Evolutionary conservation across 1,284 basidiomycete species (phyloP), one percentile per base, ranked within the genome.

Genomic region (Schizophyllum amplum): DNA sequence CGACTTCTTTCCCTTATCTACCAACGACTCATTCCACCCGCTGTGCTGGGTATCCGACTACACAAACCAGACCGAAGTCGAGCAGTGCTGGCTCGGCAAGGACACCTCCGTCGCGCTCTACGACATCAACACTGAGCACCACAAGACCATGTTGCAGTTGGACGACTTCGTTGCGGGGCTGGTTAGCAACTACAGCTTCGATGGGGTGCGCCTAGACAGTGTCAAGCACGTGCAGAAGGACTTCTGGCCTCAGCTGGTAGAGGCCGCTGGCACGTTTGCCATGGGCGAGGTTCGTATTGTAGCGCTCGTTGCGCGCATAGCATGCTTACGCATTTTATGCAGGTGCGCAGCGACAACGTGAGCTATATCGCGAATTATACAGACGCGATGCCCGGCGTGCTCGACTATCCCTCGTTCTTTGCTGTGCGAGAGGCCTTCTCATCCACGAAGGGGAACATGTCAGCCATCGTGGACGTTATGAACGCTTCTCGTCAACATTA

Each of bases 41-140:
- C 61, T 68, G 53, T 75, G 75, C 61, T 70, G 71, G 62, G 72
- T 78, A 57, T 64, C 63, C 5, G 68, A 85, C 64, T 86, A 80
- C 68, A 71, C 65, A 62, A 87, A 90, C 66, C 75, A 81, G 65
- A 88, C 83, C 0, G 79, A 82, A 24, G 78, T 87, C 56, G 83
- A 90, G 67, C 75, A 84, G 66, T 89, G 87, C 71, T 91, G 88
- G 86, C 73, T 91, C 6, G 88, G 87, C 5, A 83, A 87, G 66
- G 71, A 72, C 55, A 75, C 72, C 53, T 76, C 72, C 17, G 72
- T 90, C 50, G 75, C 84, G 1, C 75, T 90, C 54, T 79, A 82
- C 22, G 90, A 92, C 62, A 68, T 90, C 61, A 80, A 91, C 69
- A 92, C 90, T 1, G 87, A 91, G 66, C 75, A 86, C 64, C 64